Percentiles rank a stretch among this genome's conserved stretches.
Conservation (phyloP, 1,284 basidiomycete species). For the Cerioporus squamosus region DNA sequence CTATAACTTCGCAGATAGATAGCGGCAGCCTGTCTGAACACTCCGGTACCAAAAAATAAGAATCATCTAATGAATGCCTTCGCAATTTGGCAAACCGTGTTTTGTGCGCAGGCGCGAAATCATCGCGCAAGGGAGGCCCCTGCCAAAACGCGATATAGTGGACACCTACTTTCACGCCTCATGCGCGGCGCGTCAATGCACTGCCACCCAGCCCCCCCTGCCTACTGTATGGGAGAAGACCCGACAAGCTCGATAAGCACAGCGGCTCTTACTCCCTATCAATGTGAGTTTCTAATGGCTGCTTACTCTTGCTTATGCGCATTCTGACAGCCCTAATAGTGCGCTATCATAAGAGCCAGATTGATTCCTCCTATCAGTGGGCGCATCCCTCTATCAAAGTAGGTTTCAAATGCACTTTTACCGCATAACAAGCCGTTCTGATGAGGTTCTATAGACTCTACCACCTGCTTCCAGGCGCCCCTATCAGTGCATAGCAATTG, state of each 20-base stretch:
- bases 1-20: neutral
- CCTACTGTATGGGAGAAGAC: neutral
- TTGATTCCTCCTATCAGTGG: no score
- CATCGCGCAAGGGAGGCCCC: slow-evolving; percentile 1
- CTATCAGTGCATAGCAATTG: no score
- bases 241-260: neutral
- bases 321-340: neutral
- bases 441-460: no score
- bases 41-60: neutral
- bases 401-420: no score
- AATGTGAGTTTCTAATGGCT: neutral
- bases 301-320: neutral
- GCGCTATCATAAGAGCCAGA: neutral
- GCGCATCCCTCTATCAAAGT: no score
- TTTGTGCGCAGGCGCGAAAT: neutral
- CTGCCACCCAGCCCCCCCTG: neutral
- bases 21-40: neutral
- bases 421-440: no score
- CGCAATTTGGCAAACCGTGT: no score
- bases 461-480: no score
- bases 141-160: slow-evolving; percentile 4
- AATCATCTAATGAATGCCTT: no score
- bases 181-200: neutral
- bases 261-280: neutral
- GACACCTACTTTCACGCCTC: slow-evolving; percentile 5